These are phyloP conservation scores for Trametes pubescens DNA, from an alignment of 1,284 basidiomycete genomes.

Conservation along the genomic window DNA sequence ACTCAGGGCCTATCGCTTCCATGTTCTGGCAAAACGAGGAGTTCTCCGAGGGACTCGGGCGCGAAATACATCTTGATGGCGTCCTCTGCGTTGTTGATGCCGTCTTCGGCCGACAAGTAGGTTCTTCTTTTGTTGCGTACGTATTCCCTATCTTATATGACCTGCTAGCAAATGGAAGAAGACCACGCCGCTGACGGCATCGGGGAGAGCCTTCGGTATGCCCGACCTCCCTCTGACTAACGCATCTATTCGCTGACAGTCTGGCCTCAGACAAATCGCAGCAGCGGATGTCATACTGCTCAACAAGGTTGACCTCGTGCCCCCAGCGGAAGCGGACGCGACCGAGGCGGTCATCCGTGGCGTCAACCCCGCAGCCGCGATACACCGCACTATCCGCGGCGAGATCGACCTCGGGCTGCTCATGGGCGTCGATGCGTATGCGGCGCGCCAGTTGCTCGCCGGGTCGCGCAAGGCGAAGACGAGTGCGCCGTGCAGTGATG, in stretches of 20 bases:
- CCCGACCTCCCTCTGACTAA: background rate
- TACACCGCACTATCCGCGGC: slow-evolving; percentile 75
- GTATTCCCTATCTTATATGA: background rate
- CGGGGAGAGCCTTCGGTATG: slow-evolving; percentile 80
- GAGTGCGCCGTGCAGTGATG: slow-evolving; percentile 26
- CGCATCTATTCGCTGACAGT: background rate
- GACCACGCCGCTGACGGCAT: slow-evolving; percentile 70
- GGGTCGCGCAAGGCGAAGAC: slow-evolving; percentile 11
- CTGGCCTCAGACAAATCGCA: slow-evolving; percentile 78
- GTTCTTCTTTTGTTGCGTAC: slow-evolving; percentile 19
- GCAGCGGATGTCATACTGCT: slow-evolving; percentile 89
- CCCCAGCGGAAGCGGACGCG: slow-evolving; percentile 46
- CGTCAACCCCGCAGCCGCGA: slow-evolving; percentile 81
- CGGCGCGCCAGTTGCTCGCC: slow-evolving; percentile 45
- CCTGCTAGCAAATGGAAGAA: slow-evolving; percentile 82
- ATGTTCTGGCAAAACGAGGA: slow-evolving; percentile 96
- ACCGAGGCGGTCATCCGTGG: slow-evolving; percentile 69
- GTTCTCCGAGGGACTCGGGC: slow-evolving; percentile 72
- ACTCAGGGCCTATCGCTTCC: slow-evolving; percentile 80
- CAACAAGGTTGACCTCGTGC: slow-evolving; percentile 86
- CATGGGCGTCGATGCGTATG: slow-evolving; percentile 83
- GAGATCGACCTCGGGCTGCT: slow-evolving; percentile 77
- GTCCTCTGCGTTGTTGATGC: slow-evolving; percentile 93
- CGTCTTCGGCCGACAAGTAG: slow-evolving; percentile 81
- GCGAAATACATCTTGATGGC: slow-evolving; percentile 84